Evolutionary conservation across 2,329 filamentous ascomycete species (phyloP).

Genomic region (Phyllosticta citrichinensis): DNA sequence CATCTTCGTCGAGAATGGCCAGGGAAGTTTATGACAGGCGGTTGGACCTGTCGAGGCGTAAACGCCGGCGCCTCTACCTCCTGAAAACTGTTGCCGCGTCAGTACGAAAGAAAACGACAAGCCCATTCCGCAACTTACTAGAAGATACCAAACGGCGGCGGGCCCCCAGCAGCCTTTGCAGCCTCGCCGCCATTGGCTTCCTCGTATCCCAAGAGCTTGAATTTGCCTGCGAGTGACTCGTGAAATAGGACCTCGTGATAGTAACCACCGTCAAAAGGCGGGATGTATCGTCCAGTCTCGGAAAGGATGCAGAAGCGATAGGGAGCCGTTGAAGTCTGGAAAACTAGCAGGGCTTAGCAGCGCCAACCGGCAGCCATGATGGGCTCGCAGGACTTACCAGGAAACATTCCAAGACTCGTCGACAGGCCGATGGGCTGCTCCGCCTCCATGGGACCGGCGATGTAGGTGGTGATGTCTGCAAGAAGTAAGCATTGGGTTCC

Average conservation of each 20-base stretch:
- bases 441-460: not conserved
- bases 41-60: not conserved
- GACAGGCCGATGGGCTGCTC: not conserved
- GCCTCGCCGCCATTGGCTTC: not conserved
- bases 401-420: not conserved
- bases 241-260: not conserved
- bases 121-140: not conserved
- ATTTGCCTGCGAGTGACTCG: not conserved
- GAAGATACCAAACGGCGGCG: not conserved
- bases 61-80: not conserved
- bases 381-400: not conserved
- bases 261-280: not conserved
- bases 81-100: not conserved
- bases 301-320: not conserved
- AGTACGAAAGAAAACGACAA: not conserved
- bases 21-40: not conserved
- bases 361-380: not conserved
- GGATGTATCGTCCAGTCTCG: not conserved
- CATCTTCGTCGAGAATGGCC: not conserved
- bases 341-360: not conserved
- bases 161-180: not conserved
- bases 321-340: not conserved
- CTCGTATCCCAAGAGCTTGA: not conserved
- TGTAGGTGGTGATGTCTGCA: not conserved
- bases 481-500: not conserved